Conservation (phyloP, 495 filamentous ascomycete species). For the Ramalina intermedia region DNA sequence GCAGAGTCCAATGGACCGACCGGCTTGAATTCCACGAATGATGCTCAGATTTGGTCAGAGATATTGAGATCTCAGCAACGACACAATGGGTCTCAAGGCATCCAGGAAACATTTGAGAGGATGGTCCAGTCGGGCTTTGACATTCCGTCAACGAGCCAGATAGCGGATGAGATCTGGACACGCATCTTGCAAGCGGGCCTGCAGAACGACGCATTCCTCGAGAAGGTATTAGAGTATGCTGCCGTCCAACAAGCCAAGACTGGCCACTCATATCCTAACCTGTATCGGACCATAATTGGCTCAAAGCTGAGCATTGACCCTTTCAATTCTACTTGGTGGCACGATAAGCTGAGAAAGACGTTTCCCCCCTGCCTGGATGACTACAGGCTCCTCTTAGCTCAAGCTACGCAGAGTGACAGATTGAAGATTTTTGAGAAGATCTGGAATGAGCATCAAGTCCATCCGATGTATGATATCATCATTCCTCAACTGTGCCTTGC, state of each 20-base stretch:
- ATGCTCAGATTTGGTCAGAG: constrained; percentile 41
- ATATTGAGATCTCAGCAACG: constrained; percentile 47
- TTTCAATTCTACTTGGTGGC: constrained; percentile 32
- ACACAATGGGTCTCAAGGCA: constrained; percentile 43
- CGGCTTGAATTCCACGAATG: no score
- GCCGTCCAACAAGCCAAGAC: constrained; percentile 31
- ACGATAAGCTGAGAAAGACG: constrained; percentile 22
- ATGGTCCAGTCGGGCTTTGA: constrained; percentile 33
- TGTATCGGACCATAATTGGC: constrained; percentile 37
- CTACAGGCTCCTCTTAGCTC: constrained; percentile 23
- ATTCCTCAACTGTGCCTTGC: constrained; percentile 40
- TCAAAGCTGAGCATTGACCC: constrained; percentile 27
- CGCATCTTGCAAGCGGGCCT: constrained; percentile 37
- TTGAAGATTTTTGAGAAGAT: constrained; percentile 23
- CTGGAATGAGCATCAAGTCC: constrained; percentile 33
- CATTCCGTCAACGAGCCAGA: constrained; percentile 32
- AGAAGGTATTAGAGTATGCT: constrained; percentile 40
- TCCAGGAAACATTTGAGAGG: constrained; percentile 46
- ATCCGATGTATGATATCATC: constrained; percentile 44
- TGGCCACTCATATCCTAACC: constrained; percentile 26
- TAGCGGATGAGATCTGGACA: constrained; percentile 43
- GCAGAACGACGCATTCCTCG: constrained; percentile 30
- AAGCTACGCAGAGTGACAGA: constrained; percentile 13
- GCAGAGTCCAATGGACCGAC: no score
- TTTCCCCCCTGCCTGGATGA: constrained; percentile 20